phyloP scores from a whole-genome alignment of 2,329 filamentous ascomycete species.

The Epicoccum nigrum region DNA sequence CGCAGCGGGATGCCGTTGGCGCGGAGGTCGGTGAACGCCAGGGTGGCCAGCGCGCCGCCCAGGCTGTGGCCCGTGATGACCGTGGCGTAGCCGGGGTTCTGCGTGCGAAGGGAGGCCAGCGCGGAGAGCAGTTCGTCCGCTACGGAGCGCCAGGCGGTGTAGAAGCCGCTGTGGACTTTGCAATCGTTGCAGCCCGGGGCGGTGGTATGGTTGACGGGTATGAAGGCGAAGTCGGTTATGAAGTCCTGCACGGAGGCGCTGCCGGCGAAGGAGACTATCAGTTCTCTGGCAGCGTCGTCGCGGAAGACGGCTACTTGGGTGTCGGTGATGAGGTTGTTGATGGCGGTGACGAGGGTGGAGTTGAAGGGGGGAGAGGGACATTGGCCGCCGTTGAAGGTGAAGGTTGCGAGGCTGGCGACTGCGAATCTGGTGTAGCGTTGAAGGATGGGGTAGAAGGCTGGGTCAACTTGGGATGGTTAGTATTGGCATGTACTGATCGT shows the following conservation, averaged over 20 bases:
- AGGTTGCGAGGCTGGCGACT: constrained; percentile 21
- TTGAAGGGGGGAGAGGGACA: constrained; percentile 21
- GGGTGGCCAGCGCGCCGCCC: constrained; percentile 66
- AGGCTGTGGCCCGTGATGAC: constrained; percentile 70
- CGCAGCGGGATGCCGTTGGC: constrained; percentile 8
- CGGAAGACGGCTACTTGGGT: constrained; percentile 23
- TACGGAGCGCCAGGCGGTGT: constrained; percentile 61
- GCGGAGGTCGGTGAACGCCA: constrained; percentile 50
- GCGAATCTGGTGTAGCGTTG: constrained; percentile 25
- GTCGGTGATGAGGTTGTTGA: constrained; percentile 13
- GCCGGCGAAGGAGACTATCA: constrained; percentile 23
- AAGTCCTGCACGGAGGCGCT: constrained; percentile 19
- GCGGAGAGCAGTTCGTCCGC: constrained; percentile 48
- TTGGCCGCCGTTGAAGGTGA: constrained; percentile 18
- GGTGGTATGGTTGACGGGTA: constrained; percentile 11
- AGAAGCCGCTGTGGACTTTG: constrained; percentile 63
- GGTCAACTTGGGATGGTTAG: constrained; percentile 12
- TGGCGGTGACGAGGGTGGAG: constrained; percentile 16
- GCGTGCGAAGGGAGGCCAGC: constrained; percentile 51
- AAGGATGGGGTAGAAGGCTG: constrained; percentile 13
- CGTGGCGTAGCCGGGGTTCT: constrained; percentile 59
- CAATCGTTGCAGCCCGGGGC: constrained; percentile 50
- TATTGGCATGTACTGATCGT: background rate
- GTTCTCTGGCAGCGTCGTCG: constrained; percentile 16
- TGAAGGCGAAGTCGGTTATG: constrained; percentile 20